phyloP scores from a whole-genome alignment of 352 stramenopile genomes.

The Pythium chondricola region DNA sequence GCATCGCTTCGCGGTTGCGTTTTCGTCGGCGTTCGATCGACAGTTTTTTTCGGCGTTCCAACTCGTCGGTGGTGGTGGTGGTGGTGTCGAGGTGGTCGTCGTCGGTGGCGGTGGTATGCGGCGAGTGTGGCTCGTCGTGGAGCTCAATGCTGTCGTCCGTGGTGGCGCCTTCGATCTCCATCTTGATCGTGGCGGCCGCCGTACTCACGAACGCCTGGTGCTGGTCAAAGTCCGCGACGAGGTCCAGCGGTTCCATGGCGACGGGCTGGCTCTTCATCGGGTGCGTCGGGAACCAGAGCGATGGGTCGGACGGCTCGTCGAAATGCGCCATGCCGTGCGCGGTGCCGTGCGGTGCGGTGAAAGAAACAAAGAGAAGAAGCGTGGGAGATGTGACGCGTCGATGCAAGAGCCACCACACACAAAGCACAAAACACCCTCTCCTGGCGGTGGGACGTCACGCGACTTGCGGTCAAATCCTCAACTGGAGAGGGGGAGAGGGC shows the following conservation, averaged over 20 bases:
- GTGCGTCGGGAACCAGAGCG: constrained; percentile 6
- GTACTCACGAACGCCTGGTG: constrained; percentile 8
- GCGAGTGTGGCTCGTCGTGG: background rate
- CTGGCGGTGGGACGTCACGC: too few relatives aligned
- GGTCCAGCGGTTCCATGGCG: background rate
- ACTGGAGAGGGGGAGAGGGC: too few relatives aligned
- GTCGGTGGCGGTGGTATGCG: background rate
- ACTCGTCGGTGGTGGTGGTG: background rate
- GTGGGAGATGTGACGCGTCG: too few relatives aligned
- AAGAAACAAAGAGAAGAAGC: too few relatives aligned
- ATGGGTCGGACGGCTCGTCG: constrained; percentile 7
- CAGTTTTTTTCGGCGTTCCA: constrained; percentile 13
- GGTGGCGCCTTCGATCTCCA: constrained; percentile 10
- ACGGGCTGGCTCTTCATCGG: constrained; percentile 1
- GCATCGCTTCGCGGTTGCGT: constrained; percentile 58
- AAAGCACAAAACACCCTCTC: too few relatives aligned
- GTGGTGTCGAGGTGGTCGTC: background rate
- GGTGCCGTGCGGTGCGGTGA: too few relatives aligned
- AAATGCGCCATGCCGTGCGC: constrained; percentile 15
- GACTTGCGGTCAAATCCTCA: too few relatives aligned
- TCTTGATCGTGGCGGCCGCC: constrained; percentile 12
- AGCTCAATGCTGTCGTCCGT: background rate
- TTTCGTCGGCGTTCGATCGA: constrained; percentile 43
- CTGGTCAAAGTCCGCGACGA: constrained; percentile 14
- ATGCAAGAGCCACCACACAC: too few relatives aligned